Evolutionary conservation across 257 asterid species (phyloP), one percentile per base, ranked within the genome.

Genomic region (Eustoma russellianum): DNA sequence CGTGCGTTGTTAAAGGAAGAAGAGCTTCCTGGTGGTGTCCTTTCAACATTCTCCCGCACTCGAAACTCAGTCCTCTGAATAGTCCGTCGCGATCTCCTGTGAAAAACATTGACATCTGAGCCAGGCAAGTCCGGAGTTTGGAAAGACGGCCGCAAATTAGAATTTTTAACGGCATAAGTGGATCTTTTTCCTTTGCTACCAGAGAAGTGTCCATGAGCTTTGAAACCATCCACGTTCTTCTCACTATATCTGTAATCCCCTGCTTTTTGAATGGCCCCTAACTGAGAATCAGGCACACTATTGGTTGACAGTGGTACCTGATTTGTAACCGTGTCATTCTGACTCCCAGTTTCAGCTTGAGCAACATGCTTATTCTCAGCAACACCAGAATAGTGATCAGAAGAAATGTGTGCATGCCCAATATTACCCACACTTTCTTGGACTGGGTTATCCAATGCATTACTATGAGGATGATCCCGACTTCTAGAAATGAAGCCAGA

Each of bases 41-140:
- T 68, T 53, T 85, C 94, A 60, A 56, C 71, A 68, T 71, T 88
- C 64, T 80, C 95, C 52, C 95, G 89, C 61, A 83, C 64, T 57
- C 85, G 86, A 67, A 80, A 87, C 65, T 91, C 98, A 30, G 90
- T 76, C 43, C 85, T 77, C 33, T 70, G 94, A 58, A 78, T 80
- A 58, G 84, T 77, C 30, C 87, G 82, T 56, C 79, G 76, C 59
- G 93, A 83, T 70, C 88, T 78, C 69, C 93, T 83, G 69, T 74
- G 93, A 73, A 79, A 77, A 41, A 77, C 87, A 76, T 67, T 74
- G 17, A 78, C 66, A 55, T 82, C 88, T 60, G 76, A 48, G 51
- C 33, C 43, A 13, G 64, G 64, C 48, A 61, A 60, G 50, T 73
- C 89, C 69, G 75, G 60, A 71, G 68, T 62, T 33, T 67, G 73